Conservation (phyloP, 73 alveolate genomes). For the Paramecium biaurelia region DNA sequence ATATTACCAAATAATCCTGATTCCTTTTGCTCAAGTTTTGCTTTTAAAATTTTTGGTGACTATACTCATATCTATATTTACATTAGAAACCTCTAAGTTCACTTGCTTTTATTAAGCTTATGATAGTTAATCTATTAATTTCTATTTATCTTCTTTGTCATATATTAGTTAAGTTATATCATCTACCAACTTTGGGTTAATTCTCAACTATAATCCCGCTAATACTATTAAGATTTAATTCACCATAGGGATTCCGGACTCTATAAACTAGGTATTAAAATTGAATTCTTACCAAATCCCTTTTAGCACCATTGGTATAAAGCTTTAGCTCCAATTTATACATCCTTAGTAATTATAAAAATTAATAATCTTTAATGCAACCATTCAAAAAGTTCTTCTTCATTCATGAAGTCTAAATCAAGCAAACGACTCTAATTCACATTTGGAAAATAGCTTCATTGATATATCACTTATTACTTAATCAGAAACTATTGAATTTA, state of each 20-base stretch:
- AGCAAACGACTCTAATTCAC: neutral
- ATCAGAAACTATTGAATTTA: neutral
- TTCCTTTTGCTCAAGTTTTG: neutral
- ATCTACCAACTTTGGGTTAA: neutral
- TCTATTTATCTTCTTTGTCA: neutral
- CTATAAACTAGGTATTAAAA: neutral
- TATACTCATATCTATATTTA: neutral
- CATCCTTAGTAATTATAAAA: neutral
- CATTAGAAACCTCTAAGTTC: neutral
- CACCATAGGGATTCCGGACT: neutral
- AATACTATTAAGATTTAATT: neutral
- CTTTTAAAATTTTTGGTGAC: slow-evolving; percentile 3
- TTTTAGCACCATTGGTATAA: neutral
- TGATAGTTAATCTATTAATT: neutral
- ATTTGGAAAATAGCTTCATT: neutral
- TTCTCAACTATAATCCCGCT: neutral
- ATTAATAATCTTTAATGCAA: neutral
- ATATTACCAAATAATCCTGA: neutral
- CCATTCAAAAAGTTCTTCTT: slow-evolving; percentile 31
- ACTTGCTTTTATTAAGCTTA: neutral
- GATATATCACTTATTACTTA: neutral
- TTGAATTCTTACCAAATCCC: neutral
- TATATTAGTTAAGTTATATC: neutral
- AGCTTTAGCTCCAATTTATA: neutral
- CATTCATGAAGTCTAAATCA: neutral